Percentiles rank a stretch among this genome's conserved stretches.
These are phyloP conservation scores for Termitomyces sp. DNA, from an alignment of 768 basidiomycete species.

Conservation along the genomic window DNA sequence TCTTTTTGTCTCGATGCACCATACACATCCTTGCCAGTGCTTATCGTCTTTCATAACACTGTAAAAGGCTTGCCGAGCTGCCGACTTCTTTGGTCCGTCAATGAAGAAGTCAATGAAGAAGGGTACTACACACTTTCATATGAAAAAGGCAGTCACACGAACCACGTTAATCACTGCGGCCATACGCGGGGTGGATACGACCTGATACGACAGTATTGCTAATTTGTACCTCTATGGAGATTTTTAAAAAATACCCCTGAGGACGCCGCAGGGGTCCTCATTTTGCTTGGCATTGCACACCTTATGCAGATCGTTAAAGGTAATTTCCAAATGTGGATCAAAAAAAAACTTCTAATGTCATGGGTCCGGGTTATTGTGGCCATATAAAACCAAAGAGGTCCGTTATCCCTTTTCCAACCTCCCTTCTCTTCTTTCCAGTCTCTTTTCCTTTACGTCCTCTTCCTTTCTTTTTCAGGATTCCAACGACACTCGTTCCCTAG, in stretches of 20 bases:
- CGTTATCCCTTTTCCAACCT: neutral
- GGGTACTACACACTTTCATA: neutral
- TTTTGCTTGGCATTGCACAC: neutral
- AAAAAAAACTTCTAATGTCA: slow-evolving; percentile 1
- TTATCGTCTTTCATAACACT: neutral
- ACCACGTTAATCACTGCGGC: neutral
- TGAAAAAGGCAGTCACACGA: neutral
- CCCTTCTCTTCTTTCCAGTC: slow-evolving; percentile 6
- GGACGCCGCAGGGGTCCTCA: neutral
- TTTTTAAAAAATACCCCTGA: neutral
- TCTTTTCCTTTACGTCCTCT: slow-evolving; percentile 12
- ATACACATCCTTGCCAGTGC: neutral
- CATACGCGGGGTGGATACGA: neutral
- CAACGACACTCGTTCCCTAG: slow-evolving; percentile 10
- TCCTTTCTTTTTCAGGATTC: slow-evolving; percentile 12
- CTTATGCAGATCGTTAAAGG: neutral
- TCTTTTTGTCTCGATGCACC: neutral
- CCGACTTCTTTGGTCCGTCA: neutral
- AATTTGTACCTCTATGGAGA: neutral
- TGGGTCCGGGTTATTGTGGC: neutral
- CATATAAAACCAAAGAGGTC: neutral
- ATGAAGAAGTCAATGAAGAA: neutral
- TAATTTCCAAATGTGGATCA: neutral
- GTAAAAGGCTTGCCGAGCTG: neutral
- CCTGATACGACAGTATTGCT: neutral